Evolutionary conservation across 108 stramenopile species (phyloP), one percentile per base, ranked within the genome.

Genomic region (Aurantiochytrium sp.): DNA sequence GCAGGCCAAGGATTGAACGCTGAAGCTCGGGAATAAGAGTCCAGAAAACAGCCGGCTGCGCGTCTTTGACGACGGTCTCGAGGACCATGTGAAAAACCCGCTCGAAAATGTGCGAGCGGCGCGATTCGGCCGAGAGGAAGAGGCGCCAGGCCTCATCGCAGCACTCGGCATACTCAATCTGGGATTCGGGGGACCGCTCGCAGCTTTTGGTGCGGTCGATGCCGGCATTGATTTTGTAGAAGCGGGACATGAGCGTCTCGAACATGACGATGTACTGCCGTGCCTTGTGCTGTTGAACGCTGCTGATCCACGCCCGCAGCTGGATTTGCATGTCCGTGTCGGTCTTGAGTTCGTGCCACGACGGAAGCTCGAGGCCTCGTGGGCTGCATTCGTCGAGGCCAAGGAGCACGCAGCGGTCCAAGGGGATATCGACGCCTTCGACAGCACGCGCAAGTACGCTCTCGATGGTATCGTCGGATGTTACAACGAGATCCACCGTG

Each of bases 121-220:
- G 39, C 10, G 73, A 12, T 81, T 81, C 42, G 6, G 19, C 6
- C 12, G 73, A 81, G 6, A 81, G 45, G 6, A 81, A 48, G 1
- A 81, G n/a, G 24, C 73, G 73, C 73, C 73, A 48, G 27, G 45
- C 73, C 24, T 81, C 73, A 6, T 41, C 73, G 45, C 73, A 81
- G 42, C 42, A 41, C 0, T 6, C n/a, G 6, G 24, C 32, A 24
- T 48, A 81, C 45, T 81, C 73, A 2, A 30, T 15, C 27, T 81
- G 42, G 2, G 6, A 6, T 81, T 81, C 73, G 8, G 6, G 24
- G 10, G 39, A 41, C 39, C 45, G 12, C 42, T 48, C 45, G 42
- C 27, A 27, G 39, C 21, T 27, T 30, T 81, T 81, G 45, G 42
- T 6, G 6, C 73, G 12, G 45, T 48, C 73, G 34, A 34, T 34